Conservation (phyloP, 169 alveolate species). For the Babesia ovis region DNA sequence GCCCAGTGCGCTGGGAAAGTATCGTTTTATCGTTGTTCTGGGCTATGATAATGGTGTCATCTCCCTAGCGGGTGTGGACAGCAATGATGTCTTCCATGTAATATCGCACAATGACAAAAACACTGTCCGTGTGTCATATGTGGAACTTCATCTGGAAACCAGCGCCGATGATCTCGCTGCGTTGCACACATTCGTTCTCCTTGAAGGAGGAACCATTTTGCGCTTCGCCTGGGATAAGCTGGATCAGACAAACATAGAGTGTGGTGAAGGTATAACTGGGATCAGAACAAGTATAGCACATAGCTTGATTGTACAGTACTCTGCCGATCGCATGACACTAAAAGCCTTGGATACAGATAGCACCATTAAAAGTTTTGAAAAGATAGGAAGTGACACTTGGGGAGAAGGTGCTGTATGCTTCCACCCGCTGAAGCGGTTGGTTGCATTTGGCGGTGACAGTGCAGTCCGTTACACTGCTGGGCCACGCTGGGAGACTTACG, state of each 20-base stretch:
- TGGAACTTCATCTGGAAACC: constrained; percentile 15
- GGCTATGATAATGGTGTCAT: constrained; percentile 33
- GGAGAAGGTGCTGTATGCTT: neutral
- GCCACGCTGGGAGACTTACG: constrained; percentile 49
- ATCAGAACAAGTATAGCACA: constrained; percentile 4
- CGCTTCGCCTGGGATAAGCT: constrained; percentile 28
- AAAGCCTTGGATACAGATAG: constrained; percentile 16
- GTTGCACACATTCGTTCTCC: constrained; percentile 18
- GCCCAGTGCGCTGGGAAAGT: constrained; percentile 2
- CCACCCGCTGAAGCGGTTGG: constrained; percentile 23
- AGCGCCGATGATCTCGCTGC: neutral
- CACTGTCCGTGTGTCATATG: neutral
- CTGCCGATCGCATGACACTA: constrained; percentile 24
- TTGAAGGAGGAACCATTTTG: constrained; percentile 17
- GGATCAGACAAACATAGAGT: constrained; percentile 11
- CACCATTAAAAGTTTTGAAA: constrained; percentile 13
- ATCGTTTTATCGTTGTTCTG: constrained; percentile 20
- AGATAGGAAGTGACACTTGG: constrained; percentile 6
- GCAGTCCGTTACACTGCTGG: constrained; percentile 42
- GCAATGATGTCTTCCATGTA: constrained; percentile 20
- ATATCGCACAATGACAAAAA: constrained; percentile 26
- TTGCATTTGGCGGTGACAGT: constrained; percentile 27
- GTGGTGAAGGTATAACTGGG: constrained; percentile 23
- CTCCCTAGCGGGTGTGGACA: constrained; percentile 38
- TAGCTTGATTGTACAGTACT: constrained; percentile 10